Evolutionary conservation across 192 early-diverging fungal genomes (phyloP), one percentile per base, ranked within the genome.

Genomic region (Funneliformis mosseae): DNA sequence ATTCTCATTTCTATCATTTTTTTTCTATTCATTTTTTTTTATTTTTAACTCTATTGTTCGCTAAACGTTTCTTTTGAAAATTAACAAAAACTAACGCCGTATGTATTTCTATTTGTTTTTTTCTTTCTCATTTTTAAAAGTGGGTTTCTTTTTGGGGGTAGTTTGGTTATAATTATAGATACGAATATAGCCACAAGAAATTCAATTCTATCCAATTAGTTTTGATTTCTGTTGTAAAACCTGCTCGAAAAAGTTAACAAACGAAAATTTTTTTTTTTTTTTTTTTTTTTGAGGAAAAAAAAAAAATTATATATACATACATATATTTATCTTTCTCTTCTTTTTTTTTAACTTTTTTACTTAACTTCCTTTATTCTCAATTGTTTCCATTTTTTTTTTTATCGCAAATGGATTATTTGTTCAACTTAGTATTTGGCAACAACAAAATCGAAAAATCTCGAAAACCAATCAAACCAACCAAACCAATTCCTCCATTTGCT

Each of bases 351-450:
- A 18, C 3, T 55, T 10, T 0, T 18, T 21, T 1, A 0, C 21
- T 55, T 2, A 0, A 5, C 10, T 66, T 38, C 27, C n/a, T 28
- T 38, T 18, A 33, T 33, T 21, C 21, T 64, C 25, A 14, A 12
- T 64, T 28, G 61, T n/a, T 18, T 63, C 5, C 61, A 28, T 64
- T 14, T 28, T 28, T 18, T 33, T 67, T 33, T 67, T 61, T n/a
- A n/a, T 61, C 33, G 16, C 64, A 67, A 67, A 67, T 67, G 64
- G 33, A 67, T 33, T 67, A 33, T 67, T 16, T 67, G 16, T 67
- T 27, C 12, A 67, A 67, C 28, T 11, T 67, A 38, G 64, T 67
- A 12, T 67, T 28, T 38, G 18, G 21, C 27, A 10, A 3, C 0
- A 9, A 28, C 14, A 28, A 3, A 9, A 10, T 27, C 23, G 14